Percentiles rank a stretch among this genome's conserved stretches.
Evolutionary conservation across 192 early-diverging fungal genomes (phyloP).

Genomic region (Jimgerdemannia lactiflua): DNA sequence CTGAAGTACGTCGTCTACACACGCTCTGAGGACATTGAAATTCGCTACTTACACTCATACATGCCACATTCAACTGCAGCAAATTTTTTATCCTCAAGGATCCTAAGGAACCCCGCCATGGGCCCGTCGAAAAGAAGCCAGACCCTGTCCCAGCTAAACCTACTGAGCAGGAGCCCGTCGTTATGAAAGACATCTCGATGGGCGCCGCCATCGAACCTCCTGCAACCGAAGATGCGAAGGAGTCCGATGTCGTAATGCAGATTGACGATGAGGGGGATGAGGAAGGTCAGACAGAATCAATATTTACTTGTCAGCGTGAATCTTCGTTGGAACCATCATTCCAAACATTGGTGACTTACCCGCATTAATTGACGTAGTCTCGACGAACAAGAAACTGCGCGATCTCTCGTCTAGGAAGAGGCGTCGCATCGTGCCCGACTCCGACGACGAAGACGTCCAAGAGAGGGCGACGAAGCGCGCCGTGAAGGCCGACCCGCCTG

Average conservation of each 20-base stretch:
- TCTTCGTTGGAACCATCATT: not conserved
- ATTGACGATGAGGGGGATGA: slow-evolving; percentile 21
- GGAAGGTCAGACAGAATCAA: slow-evolving; percentile 5
- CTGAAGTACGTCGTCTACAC: too few species aligned
- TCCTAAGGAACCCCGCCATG: not conserved
- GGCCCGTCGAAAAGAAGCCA: slow-evolving; percentile 12
- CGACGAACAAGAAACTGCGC: not conserved
- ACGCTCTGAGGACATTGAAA: too few species aligned
- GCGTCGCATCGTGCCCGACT: not conserved
- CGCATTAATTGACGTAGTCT: not conserved
- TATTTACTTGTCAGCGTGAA: not conserved
- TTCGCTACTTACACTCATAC: too few species aligned
- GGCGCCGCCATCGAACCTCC: not conserved
- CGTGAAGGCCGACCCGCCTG: too few species aligned
- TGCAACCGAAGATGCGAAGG: slow-evolving; percentile 15
- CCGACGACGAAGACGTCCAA: not conserved
- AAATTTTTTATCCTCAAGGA: not conserved
- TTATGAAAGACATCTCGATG: slow-evolving; percentile 15
- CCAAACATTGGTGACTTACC: not conserved
- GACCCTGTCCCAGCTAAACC: slow-evolving; percentile 13
- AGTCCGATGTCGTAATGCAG: slow-evolving; percentile 11
- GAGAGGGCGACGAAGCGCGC: slow-evolving; percentile 1
- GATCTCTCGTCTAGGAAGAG: not conserved
- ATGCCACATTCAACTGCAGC: not conserved
- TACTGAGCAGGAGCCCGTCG: slow-evolving; percentile 4